These are phyloP conservation scores for Chalciporus sp. DNA, from an alignment of 1,284 basidiomycete species.

Conservation along the genomic window DNA sequence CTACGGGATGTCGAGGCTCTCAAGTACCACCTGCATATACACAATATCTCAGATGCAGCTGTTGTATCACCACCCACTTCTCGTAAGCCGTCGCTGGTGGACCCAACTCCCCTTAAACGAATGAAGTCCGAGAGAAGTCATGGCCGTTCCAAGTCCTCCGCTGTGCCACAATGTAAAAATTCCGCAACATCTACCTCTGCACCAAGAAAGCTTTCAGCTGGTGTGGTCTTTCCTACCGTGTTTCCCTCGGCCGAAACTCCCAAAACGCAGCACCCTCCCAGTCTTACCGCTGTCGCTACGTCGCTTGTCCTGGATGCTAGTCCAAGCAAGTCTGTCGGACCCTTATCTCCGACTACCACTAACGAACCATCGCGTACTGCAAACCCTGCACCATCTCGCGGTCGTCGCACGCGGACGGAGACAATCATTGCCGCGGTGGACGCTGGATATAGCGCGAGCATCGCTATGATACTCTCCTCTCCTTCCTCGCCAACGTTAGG, in stretches of 20 bases:
- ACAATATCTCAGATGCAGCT: conserved; percentile 47
- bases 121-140: conserved; percentile 9
- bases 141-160: conserved; percentile 23
- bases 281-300: conserved; percentile 15
- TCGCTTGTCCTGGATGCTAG: conserved; percentile 6
- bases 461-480: conserved; percentile 30
- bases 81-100: background rate
- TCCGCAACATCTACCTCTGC: background rate
- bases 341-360: background rate
- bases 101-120: conserved; percentile 1
- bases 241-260: conserved; percentile 13
- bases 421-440: conserved; percentile 2
- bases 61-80: background rate
- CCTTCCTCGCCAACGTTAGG: conserved; percentile 21
- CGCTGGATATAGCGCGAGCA: conserved; percentile 11
- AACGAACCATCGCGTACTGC: background rate
- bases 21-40: conserved; percentile 60
- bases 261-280: conserved; percentile 6
- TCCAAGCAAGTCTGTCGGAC: background rate
- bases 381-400: conserved; percentile 10
- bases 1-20: conserved; percentile 50
- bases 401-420: conserved; percentile 21
- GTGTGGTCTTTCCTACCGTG: conserved; percentile 14
- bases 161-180: background rate
- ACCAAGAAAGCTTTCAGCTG: conserved; percentile 21